Percentiles rank a stretch among this genome's conserved stretches.
Evolutionary conservation across 2,329 filamentous ascomycete genomes (phyloP).

Genomic region (Pseudocercospora fijiensis): DNA sequence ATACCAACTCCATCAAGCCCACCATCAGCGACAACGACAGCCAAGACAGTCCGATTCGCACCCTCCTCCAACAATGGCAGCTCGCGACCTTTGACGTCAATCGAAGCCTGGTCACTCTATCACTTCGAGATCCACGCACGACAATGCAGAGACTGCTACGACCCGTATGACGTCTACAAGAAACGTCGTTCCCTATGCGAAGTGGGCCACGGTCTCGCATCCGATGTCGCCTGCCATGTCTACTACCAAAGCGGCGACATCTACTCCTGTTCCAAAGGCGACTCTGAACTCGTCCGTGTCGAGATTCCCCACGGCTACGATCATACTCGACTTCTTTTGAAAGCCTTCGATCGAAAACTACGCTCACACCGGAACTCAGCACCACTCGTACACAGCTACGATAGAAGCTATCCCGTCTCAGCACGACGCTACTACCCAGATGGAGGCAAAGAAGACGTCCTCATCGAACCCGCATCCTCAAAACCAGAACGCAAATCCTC

Average conservation of each 20-base stretch:
- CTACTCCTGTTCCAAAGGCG: conserved; percentile 33
- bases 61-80: conserved; percentile 32
- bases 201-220: conserved; percentile 45
- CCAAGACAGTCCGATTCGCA: conserved; percentile 37
- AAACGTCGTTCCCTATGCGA: conserved; percentile 45
- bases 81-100: conserved; percentile 43
- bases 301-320: conserved; percentile 47
- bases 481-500: neutral
- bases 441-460: conserved; percentile 12
- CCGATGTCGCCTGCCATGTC: conserved; percentile 47
- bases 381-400: conserved; percentile 45
- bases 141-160: conserved; percentile 46
- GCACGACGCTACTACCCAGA: conserved; percentile 34
- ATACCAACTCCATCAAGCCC: conserved; percentile 28
- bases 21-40: conserved; percentile 30
- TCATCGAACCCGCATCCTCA: conserved; percentile 18
- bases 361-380: conserved; percentile 29
- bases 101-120: conserved; percentile 49
- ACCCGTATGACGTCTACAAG: conserved; percentile 46
- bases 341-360: conserved; percentile 44
- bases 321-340: conserved; percentile 43
- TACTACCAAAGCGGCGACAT: conserved; percentile 40
- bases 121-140: conserved; percentile 51
- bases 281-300: conserved; percentile 47
- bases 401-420: conserved; percentile 45